Evolutionary conservation across 148 eudicot genomes (phyloP), one percentile per base, ranked within the genome.

Genomic region (Oxyria digyna): DNA sequence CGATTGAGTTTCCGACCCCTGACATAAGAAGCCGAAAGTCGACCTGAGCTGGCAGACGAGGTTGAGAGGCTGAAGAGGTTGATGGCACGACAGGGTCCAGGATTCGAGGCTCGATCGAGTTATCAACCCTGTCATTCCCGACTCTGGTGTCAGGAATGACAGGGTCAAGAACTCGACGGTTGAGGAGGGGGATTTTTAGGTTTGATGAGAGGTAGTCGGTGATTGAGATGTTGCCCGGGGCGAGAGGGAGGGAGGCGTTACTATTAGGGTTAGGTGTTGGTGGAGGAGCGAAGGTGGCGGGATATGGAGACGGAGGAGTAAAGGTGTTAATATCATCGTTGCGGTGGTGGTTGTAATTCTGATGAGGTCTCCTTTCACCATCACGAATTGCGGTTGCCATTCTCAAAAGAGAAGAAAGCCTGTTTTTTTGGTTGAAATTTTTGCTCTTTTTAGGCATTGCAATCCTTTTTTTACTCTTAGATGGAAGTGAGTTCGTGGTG

Each of bases 161-260:
- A n/a, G n/a, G n/a, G n/a, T n/a, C n/a, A n/a, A n/a, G n/a, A n/a
- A n/a, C n/a, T n/a, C n/a, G n/a, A n/a, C 72, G 80, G 1, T 13
- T 14, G 0, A 90, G 80, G 65, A 81, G 69, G 0, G 97, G 97
- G 24, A 87, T 84, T 12, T 79, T 82, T 8, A 76, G 62, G 11
- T 79, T 76, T 2, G 76, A 64, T 18, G 52, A 18, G 45, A 90
- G 77, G 77, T 77, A 76, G 3, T 81, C 79, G 43, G 83, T 79
- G 11, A 90, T 75, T 21, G 67, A 31, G 23, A 50, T 48, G 2
- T 73, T 78, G 26, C 71, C 74, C n/a, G n/a, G 6, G 40, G 74
- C 50, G 20, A 78, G 67, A 0, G 76, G 29, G 82, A 82, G 83
- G 1, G 76, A 26, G 35, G 90, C 88, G 73, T 62, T 77, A 1